Conservation (phyloP, 257 asterid genomes). For the Scutellaria minor region DNA sequence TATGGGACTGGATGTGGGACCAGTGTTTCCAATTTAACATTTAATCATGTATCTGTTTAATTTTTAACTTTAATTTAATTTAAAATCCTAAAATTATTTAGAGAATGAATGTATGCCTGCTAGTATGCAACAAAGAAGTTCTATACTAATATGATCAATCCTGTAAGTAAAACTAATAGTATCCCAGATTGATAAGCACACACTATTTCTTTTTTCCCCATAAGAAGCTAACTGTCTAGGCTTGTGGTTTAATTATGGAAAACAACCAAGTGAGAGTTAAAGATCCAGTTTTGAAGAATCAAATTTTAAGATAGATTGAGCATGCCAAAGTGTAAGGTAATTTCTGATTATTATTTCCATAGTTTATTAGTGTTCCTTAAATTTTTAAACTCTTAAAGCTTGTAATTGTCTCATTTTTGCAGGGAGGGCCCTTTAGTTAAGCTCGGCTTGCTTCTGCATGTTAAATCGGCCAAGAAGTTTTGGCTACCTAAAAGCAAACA, state of each 20-base stretch:
- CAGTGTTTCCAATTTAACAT: constrained; percentile 11
- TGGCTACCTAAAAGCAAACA: not conserved
- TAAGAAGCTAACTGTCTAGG: constrained; percentile 23
- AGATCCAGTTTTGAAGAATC: constrained; percentile 20
- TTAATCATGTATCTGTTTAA: constrained; percentile 18
- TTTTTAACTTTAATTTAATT: not conserved
- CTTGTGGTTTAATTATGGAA: constrained; percentile 12
- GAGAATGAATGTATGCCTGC: not conserved
- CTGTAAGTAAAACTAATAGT: constrained; percentile 1
- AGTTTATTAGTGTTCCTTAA: constrained; percentile 21
- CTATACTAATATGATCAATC: constrained; percentile 5
- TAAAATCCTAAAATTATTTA: not conserved
- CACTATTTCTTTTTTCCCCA: constrained; percentile 17
- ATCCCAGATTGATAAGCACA: constrained; percentile 6
- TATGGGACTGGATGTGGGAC: constrained; percentile 28
- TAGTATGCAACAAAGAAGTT: constrained; percentile 2
- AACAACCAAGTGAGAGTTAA: constrained; percentile 2
- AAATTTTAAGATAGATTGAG: constrained; percentile 1
- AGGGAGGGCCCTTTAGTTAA: constrained; percentile 31
- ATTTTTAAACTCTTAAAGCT: constrained; percentile 23
- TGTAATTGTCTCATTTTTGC: constrained; percentile 29
- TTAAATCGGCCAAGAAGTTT: constrained; percentile 24
- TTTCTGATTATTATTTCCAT: constrained; percentile 22
- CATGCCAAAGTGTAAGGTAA: constrained; percentile 29
- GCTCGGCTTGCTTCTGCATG: constrained; percentile 28